Evolutionary conservation across 495 filamentous ascomycete species (phyloP).

Genomic region (Hypoxylon fuscum): DNA sequence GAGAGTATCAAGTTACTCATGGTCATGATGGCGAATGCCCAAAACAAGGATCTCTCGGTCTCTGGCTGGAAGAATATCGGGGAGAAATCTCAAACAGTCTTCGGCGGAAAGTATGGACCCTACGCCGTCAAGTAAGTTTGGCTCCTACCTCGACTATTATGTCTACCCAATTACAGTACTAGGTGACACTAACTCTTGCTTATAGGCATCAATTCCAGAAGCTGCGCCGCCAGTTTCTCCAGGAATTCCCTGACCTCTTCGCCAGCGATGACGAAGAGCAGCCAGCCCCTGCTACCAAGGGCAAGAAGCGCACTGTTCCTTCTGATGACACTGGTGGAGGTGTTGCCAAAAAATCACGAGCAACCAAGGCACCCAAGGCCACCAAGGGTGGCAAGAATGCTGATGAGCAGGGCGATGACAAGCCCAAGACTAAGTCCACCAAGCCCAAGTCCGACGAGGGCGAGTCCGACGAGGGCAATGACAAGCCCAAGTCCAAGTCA

Average conservation of each 20-base stretch:
- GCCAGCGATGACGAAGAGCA: background rate
- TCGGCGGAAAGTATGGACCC: background rate
- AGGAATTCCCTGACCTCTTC: background rate
- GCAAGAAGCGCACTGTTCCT: no score
- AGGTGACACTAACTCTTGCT: background rate
- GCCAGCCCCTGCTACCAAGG: background rate
- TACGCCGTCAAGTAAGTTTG: conserved; percentile 18
- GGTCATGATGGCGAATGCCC: conserved; percentile 20
- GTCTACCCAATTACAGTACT: background rate
- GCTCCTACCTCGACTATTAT: background rate
- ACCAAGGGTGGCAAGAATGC: no score
- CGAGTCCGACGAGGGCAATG: no score
- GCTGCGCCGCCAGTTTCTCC: conserved; percentile 2
- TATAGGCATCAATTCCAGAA: conserved; percentile 25
- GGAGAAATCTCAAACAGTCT: conserved; percentile 3
- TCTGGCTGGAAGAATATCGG: conserved; percentile 22
- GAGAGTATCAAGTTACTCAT: conserved; percentile 14
- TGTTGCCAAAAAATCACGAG: no score
- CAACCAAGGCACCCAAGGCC: no score
- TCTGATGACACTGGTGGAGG: no score
- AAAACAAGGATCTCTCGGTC: conserved; percentile 10
- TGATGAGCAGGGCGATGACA: no score
- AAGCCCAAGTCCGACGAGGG: no score
- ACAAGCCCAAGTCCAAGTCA: no score
- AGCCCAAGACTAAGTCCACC: no score